A percentile compares a stretch with the other conserved stretches of the same genome.
phyloP scores from a whole-genome alignment of 495 filamentous ascomycete genomes.

The Aspergillus panamensis region DNA sequence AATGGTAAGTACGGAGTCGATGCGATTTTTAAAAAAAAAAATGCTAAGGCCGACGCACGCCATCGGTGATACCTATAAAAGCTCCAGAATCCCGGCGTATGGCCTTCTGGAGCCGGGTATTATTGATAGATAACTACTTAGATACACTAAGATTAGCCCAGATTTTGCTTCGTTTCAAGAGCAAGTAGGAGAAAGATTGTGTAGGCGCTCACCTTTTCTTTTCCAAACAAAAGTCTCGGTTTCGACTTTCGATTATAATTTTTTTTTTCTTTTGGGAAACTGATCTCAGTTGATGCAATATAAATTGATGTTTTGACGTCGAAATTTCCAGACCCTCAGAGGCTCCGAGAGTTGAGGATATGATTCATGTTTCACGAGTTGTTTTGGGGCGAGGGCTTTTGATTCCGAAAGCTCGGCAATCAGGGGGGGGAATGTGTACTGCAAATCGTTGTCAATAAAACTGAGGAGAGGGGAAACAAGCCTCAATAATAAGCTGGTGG shows the following conservation, averaged over 20 bases:
- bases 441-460: background rate
- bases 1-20: constrained; percentile 10
- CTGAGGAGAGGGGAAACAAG: background rate
- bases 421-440: background rate
- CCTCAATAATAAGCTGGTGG: background rate
- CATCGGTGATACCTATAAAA: constrained; percentile 14
- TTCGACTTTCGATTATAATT: no score
- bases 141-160: no score
- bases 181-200: background rate
- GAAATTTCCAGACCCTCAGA: background rate
- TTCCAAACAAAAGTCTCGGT: background rate
- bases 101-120: no score
- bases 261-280: no score
- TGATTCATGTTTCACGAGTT: background rate
- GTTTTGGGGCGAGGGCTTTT: background rate
- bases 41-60: constrained; percentile 15
- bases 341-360: background rate
- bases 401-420: background rate
- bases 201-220: background rate
- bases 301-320: background rate
- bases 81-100: background rate
- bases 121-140: no score
- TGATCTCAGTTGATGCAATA: no score
- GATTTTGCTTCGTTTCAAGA: background rate
- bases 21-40: background rate